Conservation (phyloP, 1,139 yeast genomes). For the Candida gigantensis region DNA sequence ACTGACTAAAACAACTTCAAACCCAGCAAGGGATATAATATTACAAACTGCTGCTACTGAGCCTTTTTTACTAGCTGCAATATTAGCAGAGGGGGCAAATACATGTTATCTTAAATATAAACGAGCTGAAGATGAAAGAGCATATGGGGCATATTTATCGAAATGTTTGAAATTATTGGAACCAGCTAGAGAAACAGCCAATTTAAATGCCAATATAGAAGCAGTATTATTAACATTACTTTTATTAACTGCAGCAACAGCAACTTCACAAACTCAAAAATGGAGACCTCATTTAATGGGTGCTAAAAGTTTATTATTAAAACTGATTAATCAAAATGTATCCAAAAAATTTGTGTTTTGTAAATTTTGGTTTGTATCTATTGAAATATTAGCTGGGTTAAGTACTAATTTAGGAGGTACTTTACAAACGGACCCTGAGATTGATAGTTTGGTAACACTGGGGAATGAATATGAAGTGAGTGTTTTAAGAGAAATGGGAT, state of each 20-base stretch:
- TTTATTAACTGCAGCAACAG: conserved; percentile 63
- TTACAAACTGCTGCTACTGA: conserved; percentile 56
- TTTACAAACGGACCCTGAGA: conserved; percentile 45
- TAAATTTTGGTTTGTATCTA: conserved; percentile 60
- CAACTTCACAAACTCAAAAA: conserved; percentile 53
- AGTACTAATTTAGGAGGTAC: conserved; percentile 66
- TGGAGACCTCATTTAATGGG: conserved; percentile 74
- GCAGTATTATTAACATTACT: conserved; percentile 62
- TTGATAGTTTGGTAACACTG: conserved; percentile 44
- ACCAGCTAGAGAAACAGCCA: conserved; percentile 27
- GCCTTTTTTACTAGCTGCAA: conserved; percentile 58
- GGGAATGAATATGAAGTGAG: conserved; percentile 43
- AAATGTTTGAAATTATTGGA: conserved; percentile 54
- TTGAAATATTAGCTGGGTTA: conserved; percentile 64
- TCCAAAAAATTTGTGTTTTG: conserved; percentile 53
- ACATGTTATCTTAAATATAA: conserved; percentile 35
- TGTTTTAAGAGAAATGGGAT: conserved; percentile 30
- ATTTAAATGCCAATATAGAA: conserved; percentile 52
- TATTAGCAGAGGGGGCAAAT: conserved; percentile 67
- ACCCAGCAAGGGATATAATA: conserved; percentile 62
- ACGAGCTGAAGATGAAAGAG: conserved; percentile 38
- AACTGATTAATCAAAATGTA: conserved; percentile 29
- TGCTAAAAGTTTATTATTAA: conserved; percentile 59
- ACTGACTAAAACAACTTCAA: conserved; percentile 18
- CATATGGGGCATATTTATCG: conserved; percentile 57